Percentiles rank a stretch among this genome's conserved stretches.
phyloP scores from a whole-genome alignment of 768 basidiomycete genomes.

The Mycena olivaceomarginata region DNA sequence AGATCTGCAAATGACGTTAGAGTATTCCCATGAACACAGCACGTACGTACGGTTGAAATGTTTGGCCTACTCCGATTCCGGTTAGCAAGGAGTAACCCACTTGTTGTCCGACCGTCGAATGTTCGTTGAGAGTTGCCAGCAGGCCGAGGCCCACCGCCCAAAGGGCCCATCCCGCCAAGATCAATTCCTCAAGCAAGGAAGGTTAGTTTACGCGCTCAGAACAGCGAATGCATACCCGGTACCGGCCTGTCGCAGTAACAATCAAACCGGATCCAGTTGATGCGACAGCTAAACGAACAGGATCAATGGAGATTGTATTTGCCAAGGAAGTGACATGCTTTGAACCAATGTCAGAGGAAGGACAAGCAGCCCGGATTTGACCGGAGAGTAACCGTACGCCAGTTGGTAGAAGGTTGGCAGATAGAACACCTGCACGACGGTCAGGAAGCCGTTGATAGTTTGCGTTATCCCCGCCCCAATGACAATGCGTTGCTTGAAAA shows the following conservation, averaged over 20 bases:
- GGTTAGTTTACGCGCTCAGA: background rate
- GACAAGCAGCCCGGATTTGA: slow-evolving; percentile 72
- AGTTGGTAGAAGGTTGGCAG: slow-evolving; percentile 78
- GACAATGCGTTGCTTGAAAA: slow-evolving; percentile 71
- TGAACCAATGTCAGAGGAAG: slow-evolving; percentile 74
- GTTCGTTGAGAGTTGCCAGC: slow-evolving; percentile 43
- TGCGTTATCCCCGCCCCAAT: slow-evolving; percentile 71
- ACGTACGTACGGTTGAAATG: slow-evolving; percentile 42
- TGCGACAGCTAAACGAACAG: slow-evolving; percentile 34
- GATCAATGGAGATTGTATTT: slow-evolving; percentile 39
- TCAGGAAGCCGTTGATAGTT: slow-evolving; percentile 68
- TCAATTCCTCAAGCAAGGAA: slow-evolving; percentile 44
- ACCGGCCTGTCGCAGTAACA: slow-evolving; percentile 70
- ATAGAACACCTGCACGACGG: slow-evolving; percentile 72
- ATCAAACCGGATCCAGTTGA: slow-evolving; percentile 61
- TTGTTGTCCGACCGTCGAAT: slow-evolving; percentile 42
- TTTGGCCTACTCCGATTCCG: slow-evolving; percentile 49
- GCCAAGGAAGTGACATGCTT: slow-evolving; percentile 60
- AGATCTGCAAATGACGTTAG: slow-evolving; percentile 20
- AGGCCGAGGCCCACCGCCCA: slow-evolving; percentile 48
- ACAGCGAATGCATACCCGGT: slow-evolving; percentile 55
- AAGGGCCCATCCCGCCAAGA: slow-evolving; percentile 47
- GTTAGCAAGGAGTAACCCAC: slow-evolving; percentile 46
- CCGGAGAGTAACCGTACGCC: slow-evolving; percentile 72
- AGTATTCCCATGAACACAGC: background rate